phyloP scores from a whole-genome alignment of 2,329 filamentous ascomycete genomes.

The Diaporthe humulicola region DNA sequence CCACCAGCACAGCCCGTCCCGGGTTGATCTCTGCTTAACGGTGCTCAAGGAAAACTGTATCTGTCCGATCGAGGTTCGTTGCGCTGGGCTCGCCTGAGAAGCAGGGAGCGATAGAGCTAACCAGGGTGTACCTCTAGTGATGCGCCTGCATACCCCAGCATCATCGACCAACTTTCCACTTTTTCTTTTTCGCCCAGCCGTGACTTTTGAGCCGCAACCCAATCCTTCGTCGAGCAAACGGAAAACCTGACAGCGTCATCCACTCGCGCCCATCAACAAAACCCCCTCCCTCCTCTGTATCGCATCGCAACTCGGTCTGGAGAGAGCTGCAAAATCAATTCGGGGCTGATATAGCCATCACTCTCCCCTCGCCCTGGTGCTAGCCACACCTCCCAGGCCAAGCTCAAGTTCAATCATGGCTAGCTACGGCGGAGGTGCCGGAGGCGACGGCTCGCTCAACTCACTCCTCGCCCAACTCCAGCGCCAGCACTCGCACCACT shows the following conservation, averaged over 20 bases:
- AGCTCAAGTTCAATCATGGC: slow-evolving; percentile 47
- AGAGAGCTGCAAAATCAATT: neutral
- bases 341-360: slow-evolving; percentile 16
- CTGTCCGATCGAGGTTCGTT: slow-evolving; percentile 7
- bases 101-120: slow-evolving; percentile 3
- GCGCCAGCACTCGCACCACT: slow-evolving; percentile 48
- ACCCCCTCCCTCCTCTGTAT: neutral
- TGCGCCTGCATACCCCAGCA: slow-evolving; percentile 23
- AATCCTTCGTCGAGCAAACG: slow-evolving; percentile 10
- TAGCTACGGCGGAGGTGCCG: slow-evolving; percentile 49
- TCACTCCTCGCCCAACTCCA: slow-evolving; percentile 58
- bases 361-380: slow-evolving; percentile 38
- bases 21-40: neutral
- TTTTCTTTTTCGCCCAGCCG: slow-evolving; percentile 40
- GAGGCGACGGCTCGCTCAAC: slow-evolving; percentile 50
- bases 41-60: neutral
- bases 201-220: slow-evolving; percentile 32
- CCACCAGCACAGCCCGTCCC: neutral
- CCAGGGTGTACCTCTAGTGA: slow-evolving; percentile 28
- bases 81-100: neutral
- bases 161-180: slow-evolving; percentile 40
- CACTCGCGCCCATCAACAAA: slow-evolving; percentile 5
- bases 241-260: slow-evolving; percentile 21
- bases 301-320: slow-evolving; percentile 7
- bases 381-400: slow-evolving; percentile 31